These are phyloP conservation scores for Cicer chorassanicum DNA, from an alignment of 306 rosid species.

Conservation along the genomic window DNA sequence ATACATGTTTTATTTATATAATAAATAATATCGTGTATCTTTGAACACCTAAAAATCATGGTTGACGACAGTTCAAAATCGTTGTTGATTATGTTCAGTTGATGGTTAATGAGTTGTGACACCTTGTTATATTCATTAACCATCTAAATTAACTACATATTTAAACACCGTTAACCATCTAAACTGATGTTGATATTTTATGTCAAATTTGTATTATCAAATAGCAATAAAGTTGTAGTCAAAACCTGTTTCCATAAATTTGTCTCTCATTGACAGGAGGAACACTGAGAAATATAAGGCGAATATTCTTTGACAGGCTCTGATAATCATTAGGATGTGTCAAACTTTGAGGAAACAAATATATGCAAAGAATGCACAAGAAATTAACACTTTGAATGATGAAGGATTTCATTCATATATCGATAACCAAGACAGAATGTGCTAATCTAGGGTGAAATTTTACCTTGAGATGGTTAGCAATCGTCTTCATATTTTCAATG, in stretches of 20 bases:
- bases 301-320: slow-evolving; percentile 70
- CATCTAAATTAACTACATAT: too few species aligned
- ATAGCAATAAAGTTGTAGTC: not conserved
- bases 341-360: slow-evolving; percentile 28
- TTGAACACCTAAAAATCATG: too few species aligned
- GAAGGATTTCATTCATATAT: not conserved
- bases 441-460: not conserved
- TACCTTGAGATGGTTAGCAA: slow-evolving; percentile 71
- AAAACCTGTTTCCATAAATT: slow-evolving; percentile 54
- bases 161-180: too few species aligned
- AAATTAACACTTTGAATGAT: not conserved
- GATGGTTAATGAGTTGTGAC: too few species aligned
- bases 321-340: slow-evolving; percentile 42
- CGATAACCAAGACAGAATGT: not conserved
- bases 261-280: slow-evolving; percentile 70
- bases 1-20: not conserved
- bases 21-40: too few species aligned
- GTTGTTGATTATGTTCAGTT: too few species aligned
- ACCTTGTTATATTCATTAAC: too few species aligned
- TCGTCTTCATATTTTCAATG: slow-evolving; percentile 73
- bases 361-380: not conserved
- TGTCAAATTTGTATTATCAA: not conserved
- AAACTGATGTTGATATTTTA: too few species aligned
- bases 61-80: too few species aligned
- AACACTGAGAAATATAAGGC: slow-evolving; percentile 64